Percentiles rank a stretch among this genome's conserved stretches.
Conservation (phyloP, 805 yeast genomes). For the Metschnikowia hibisci region DNA sequence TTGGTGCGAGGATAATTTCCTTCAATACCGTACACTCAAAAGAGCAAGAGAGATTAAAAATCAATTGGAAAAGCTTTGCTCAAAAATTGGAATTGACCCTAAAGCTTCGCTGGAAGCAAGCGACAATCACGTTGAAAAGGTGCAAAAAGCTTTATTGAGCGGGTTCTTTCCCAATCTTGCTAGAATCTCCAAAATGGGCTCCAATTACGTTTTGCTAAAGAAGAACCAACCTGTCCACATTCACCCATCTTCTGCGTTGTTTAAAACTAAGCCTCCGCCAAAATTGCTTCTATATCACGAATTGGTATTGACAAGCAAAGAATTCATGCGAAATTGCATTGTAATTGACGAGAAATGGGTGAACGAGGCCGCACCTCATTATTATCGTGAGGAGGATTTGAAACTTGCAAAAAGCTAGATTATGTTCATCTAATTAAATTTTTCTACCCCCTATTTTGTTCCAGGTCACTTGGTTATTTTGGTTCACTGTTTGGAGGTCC, state of each 20-base stretch:
- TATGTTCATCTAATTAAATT: background rate
- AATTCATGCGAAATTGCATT: conserved; percentile 80
- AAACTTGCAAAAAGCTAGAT: background rate
- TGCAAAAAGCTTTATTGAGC: conserved; percentile 55
- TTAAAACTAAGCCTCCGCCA: conserved; percentile 65
- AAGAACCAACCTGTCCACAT: conserved; percentile 70
- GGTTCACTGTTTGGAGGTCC: background rate
- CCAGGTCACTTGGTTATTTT: background rate
- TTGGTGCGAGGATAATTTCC: conserved; percentile 84
- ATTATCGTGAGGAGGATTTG: conserved; percentile 28
- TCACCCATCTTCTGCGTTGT: conserved; percentile 82
- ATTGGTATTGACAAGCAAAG: conserved; percentile 77
- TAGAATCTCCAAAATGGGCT: conserved; percentile 56
- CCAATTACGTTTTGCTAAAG: conserved; percentile 61
- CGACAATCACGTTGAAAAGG: conserved; percentile 19
- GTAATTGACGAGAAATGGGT: conserved; percentile 73
- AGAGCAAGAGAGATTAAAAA: conserved; percentile 67
- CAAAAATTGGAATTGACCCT: conserved; percentile 42
- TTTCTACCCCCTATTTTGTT: background rate
- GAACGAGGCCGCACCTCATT: conserved; percentile 69
- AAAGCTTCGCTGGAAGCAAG: conserved; percentile 6
- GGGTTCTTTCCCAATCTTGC: conserved; percentile 73
- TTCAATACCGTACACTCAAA: conserved; percentile 69
- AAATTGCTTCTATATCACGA: conserved; percentile 76
- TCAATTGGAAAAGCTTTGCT: conserved; percentile 63